Evolutionary conservation across 192 early-diverging fungal genomes (phyloP).

Genomic region (Anaeromyces robustus): DNA sequence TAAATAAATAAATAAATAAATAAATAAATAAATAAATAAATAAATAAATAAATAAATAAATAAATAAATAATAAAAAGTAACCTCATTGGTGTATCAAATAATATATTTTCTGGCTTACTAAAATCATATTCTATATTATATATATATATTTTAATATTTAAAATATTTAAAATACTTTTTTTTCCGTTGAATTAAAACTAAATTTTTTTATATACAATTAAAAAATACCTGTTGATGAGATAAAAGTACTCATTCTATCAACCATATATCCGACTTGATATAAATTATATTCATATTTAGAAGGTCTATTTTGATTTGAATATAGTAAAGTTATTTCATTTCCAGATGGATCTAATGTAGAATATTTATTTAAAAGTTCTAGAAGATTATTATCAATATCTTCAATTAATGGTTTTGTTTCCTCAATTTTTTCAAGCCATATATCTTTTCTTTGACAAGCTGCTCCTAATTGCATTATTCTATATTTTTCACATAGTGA

Average conservation of each 20-base stretch:
- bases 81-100: background rate
- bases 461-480: background rate
- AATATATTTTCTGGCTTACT: background rate
- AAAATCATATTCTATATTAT: background rate
- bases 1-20: too few species aligned
- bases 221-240: background rate
- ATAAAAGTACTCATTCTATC: background rate
- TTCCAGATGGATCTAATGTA: background rate
- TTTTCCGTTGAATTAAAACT: too few species aligned
- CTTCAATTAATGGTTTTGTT: background rate
- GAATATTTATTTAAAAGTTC: background rate
- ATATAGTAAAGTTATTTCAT: background rate
- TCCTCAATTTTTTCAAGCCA: background rate
- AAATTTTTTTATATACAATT: too few species aligned
- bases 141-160: too few species aligned
- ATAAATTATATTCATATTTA: background rate
- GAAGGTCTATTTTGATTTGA: background rate
- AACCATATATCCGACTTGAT: background rate
- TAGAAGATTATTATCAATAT: background rate
- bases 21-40: too few species aligned
- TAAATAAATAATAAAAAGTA: too few species aligned
- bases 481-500: background rate
- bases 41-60: too few species aligned
- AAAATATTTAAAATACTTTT: too few species aligned
- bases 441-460: background rate